Evolutionary conservation across 805 yeast species (phyloP).

Genomic region (Sungouiozyma ichnusensis): DNA sequence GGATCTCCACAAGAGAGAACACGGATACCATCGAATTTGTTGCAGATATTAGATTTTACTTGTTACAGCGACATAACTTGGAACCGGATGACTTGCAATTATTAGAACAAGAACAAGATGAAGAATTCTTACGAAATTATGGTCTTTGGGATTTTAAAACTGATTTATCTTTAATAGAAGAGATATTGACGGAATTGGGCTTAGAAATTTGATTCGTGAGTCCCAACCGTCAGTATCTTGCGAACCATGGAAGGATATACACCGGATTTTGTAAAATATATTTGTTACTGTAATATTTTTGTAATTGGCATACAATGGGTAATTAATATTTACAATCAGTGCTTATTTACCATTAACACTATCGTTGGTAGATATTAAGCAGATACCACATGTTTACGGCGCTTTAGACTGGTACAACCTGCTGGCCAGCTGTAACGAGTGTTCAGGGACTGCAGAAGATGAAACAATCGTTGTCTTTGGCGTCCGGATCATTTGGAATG

Average conservation of each 20-base stretch:
- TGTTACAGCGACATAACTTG: conserved; percentile 28
- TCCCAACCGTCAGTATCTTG: not conserved
- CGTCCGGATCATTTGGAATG: not conserved
- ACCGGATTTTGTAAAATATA: too few species aligned
- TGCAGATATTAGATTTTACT: conserved; percentile 64
- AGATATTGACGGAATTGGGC: conserved; percentile 13
- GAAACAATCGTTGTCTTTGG: not conserved
- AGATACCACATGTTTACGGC: too few species aligned
- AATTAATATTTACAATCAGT: too few species aligned
- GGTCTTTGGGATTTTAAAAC: conserved; percentile 17
- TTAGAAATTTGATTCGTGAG: conserved; percentile 1
- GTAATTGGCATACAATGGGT: too few species aligned
- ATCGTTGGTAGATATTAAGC: too few species aligned
- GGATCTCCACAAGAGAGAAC: conserved; percentile 53
- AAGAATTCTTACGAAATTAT: conserved; percentile 10
- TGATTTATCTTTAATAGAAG: conserved; percentile 34
- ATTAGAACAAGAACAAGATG: conserved; percentile 14
- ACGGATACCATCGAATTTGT: conserved; percentile 72
- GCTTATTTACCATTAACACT: too few species aligned
- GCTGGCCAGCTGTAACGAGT: too few species aligned
- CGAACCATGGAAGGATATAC: too few species aligned
- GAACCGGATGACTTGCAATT: conserved; percentile 22
- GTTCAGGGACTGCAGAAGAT: too few species aligned
- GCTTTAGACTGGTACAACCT: too few species aligned
- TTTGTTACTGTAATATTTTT: too few species aligned